These are phyloP conservation scores for Neurospora sp. DNA, from an alignment of 495 filamentous ascomycete species.

Conservation along the genomic window DNA sequence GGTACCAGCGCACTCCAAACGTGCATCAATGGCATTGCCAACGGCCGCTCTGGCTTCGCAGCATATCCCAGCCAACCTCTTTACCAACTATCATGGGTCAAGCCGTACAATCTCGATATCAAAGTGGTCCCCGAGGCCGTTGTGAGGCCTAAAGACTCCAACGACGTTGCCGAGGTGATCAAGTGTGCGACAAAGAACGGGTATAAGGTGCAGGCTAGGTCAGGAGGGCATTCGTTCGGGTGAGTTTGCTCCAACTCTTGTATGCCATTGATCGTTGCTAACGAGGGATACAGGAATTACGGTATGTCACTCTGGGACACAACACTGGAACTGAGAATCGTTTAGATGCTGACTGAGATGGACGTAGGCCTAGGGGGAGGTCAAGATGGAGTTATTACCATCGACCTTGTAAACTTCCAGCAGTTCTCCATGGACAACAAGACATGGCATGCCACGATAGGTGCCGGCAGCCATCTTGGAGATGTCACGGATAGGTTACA, in stretches of 20 bases:
- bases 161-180: slow-evolving; percentile 50
- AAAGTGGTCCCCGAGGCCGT: slow-evolving; percentile 52
- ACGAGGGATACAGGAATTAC: slow-evolving; percentile 17
- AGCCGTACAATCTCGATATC: slow-evolving; percentile 55
- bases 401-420: slow-evolving; percentile 48
- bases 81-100: slow-evolving; percentile 34
- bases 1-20: slow-evolving; percentile 20
- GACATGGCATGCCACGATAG: slow-evolving; percentile 53
- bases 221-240: slow-evolving; percentile 66
- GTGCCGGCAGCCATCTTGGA: slow-evolving; percentile 52
- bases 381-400: slow-evolving; percentile 44
- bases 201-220: slow-evolving; percentile 57
- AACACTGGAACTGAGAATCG: background rate
- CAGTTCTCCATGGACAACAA: slow-evolving; percentile 41
- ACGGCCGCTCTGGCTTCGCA: slow-evolving; percentile 30
- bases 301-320: slow-evolving; percentile 12
- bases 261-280: slow-evolving; percentile 1
- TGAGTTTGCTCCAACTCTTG: slow-evolving; percentile 10
- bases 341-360: slow-evolving; percentile 13
- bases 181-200: slow-evolving; percentile 44
- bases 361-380: slow-evolving; percentile 43
- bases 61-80: slow-evolving; percentile 28
- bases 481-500: slow-evolving; percentile 51
- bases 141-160: slow-evolving; percentile 44
- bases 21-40: slow-evolving; percentile 32